Percentiles rank a stretch among this genome's conserved stretches.
These are phyloP conservation scores for Cladosporium colombiae DNA, from an alignment of 2,329 filamentous ascomycete species.

Conservation along the genomic window DNA sequence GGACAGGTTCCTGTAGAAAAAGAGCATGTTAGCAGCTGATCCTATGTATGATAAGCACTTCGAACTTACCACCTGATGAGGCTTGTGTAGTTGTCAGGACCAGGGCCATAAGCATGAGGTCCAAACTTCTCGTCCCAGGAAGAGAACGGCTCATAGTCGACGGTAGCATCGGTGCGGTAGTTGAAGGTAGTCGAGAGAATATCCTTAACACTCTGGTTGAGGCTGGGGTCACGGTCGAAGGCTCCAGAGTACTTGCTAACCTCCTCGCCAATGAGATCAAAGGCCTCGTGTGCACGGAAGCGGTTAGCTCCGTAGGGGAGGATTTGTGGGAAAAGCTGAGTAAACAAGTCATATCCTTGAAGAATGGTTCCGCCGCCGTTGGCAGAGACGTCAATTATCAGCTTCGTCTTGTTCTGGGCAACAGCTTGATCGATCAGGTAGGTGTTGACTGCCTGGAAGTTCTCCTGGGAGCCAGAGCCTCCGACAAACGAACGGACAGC, in stretches of 20 bases:
- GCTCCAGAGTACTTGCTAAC: constrained; percentile 38
- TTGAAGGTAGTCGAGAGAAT: constrained; percentile 48
- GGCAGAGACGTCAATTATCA: constrained; percentile 60
- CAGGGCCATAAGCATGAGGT: constrained; percentile 40
- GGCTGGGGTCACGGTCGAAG: constrained; percentile 36
- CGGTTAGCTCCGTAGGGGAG: constrained; percentile 54
- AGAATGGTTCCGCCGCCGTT: constrained; percentile 62
- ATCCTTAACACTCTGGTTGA: constrained; percentile 43
- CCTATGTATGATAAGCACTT: not conserved
- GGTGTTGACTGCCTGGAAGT: constrained; percentile 45
- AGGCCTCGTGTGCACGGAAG: constrained; percentile 52
- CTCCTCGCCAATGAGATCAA: constrained; percentile 47
- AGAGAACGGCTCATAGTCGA: constrained; percentile 52
- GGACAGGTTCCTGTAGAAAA: constrained; percentile 40
- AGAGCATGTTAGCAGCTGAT: constrained; percentile 43
- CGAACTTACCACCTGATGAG: constrained; percentile 52
- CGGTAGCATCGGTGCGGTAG: constrained; percentile 48
- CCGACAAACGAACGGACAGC: constrained; percentile 46
- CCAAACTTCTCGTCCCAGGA: constrained; percentile 52
- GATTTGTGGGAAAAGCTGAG: constrained; percentile 55
- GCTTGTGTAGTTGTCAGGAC: constrained; percentile 58
- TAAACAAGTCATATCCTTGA: constrained; percentile 64
- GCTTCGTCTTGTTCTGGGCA: constrained; percentile 57
- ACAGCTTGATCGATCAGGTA: constrained; percentile 47
- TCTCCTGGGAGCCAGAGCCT: constrained; percentile 30